Percentiles rank a stretch among this genome's conserved stretches.
Conservation (phyloP, 75 land plant genomes). For the Isoetes taiwanensis region DNA sequence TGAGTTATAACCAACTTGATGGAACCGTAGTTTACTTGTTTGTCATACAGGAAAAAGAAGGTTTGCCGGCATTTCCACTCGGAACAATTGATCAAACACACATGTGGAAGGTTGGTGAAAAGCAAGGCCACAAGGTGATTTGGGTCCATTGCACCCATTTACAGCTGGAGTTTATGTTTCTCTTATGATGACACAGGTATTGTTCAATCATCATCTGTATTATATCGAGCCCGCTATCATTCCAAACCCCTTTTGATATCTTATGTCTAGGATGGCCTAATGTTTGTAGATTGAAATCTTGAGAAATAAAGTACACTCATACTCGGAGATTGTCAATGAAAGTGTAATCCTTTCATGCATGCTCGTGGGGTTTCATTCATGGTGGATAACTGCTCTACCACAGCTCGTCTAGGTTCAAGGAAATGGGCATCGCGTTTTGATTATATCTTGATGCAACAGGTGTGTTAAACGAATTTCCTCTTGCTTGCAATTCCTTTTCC, state of each 20-base stretch:
- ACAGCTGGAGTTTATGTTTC: conserved; percentile 92
- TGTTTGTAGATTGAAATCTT: conserved; percentile 71
- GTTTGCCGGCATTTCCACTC: conserved; percentile 95
- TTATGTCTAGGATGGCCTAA: not conserved
- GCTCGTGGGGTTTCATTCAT: conserved; percentile 94
- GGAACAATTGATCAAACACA: conserved; percentile 89
- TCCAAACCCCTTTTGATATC: not conserved
- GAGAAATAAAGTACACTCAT: conserved; percentile 93
- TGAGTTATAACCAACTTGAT: too few species aligned
- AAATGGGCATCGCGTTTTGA: conserved; percentile 98
- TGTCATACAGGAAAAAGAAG: conserved; percentile 84
- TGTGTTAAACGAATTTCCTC: not conserved
- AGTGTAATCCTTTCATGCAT: conserved; percentile 99
- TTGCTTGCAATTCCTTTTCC: not conserved
- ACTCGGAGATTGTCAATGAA: conserved; percentile 91
- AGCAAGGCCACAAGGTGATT: conserved; percentile 54
- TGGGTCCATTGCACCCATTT: conserved; percentile 77
- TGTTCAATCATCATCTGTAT: not conserved
- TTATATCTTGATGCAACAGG: conserved; percentile 87
- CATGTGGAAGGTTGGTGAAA: conserved; percentile 98
- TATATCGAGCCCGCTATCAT: not conserved
- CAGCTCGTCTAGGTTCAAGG: conserved; percentile 84
- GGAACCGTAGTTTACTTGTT: too few species aligned
- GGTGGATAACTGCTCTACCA: conserved; percentile 97
- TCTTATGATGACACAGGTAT: conserved; percentile 95